Percentiles rank a stretch among this genome's conserved stretches.
Conservation (phyloP, 176 grass and related monocot genomes). For the Oryza brachyantha region DNA sequence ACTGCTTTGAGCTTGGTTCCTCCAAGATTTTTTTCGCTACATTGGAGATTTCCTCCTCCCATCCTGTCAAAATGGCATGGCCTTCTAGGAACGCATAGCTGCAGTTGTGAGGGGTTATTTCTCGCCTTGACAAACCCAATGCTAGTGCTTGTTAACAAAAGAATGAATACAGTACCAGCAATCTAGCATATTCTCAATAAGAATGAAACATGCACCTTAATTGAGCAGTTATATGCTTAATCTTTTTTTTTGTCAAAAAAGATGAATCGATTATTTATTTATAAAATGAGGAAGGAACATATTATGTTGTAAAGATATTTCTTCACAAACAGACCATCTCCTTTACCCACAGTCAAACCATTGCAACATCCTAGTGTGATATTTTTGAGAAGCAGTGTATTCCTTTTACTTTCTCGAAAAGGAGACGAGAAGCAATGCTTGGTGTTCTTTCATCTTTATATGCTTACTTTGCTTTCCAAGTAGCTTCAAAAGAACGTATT, state of each 20-base stretch:
- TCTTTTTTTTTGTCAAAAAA: not conserved
- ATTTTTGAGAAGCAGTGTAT: not conserved
- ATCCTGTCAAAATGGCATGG: constrained; percentile 59
- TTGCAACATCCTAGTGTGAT: not conserved
- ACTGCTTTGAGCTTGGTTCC: constrained; percentile 68
- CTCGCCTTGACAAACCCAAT: not conserved
- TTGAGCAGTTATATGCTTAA: not conserved
- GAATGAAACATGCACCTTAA: not conserved
- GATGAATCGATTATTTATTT: not conserved
- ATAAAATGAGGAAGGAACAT: not conserved
- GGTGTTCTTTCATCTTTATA: not conserved
- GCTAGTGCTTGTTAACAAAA: not conserved
- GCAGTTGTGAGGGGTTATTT: constrained; percentile 22
- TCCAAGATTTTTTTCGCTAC: constrained; percentile 59
- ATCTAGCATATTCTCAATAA: not conserved
- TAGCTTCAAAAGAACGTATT: constrained; percentile 81
- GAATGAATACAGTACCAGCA: not conserved
- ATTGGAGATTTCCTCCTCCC: constrained; percentile 66
- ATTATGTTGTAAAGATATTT: not conserved
- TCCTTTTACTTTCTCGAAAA: no score
- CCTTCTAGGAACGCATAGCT: constrained; percentile 49
- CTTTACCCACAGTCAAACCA: not conserved
- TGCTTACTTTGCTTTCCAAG: constrained; percentile 62
- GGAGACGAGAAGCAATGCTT: not conserved
- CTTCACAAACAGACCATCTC: not conserved